Evolutionary conservation across 1,139 yeast species (phyloP).

Genomic region (Candida labiduridarum): DNA sequence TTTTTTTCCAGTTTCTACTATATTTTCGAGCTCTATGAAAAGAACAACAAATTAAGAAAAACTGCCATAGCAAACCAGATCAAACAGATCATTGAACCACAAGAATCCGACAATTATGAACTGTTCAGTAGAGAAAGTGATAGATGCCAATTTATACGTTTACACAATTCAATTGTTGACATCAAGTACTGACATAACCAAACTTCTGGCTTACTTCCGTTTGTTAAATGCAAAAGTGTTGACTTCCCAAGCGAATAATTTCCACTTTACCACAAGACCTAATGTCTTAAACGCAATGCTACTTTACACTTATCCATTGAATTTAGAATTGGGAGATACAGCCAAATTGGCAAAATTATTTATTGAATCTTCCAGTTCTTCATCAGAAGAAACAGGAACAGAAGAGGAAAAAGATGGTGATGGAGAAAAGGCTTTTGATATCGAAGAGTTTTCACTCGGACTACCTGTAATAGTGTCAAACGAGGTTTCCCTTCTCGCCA

Average conservation of each 20-base stretch:
- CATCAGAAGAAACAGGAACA: constrained; percentile 1
- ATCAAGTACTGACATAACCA: constrained; percentile 1
- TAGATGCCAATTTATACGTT: constrained; percentile 14
- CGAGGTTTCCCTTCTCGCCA: constrained; percentile 12
- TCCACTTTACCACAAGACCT: constrained; percentile 10
- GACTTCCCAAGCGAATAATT: background rate
- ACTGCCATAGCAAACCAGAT: background rate
- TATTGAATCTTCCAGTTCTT: constrained; percentile 9
- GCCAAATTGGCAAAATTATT: constrained; percentile 13
- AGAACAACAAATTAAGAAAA: background rate
- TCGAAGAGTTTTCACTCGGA: constrained; percentile 26
- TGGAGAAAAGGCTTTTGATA: constrained; percentile 16
- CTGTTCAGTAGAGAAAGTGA: constrained; percentile 4
- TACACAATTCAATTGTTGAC: constrained; percentile 13
- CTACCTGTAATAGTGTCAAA: constrained; percentile 13
- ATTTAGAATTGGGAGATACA: constrained; percentile 11
- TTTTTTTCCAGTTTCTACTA: no score
- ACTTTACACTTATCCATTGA: constrained; percentile 18
- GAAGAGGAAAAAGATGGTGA: constrained; percentile 5
- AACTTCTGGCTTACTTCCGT: background rate
- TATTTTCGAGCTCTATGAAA: background rate
- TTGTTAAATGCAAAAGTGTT: constrained; percentile 5
- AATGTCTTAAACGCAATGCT: constrained; percentile 19
- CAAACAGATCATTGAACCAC: background rate
- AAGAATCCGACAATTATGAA: background rate